Percentiles rank a stretch among this genome's conserved stretches.
These are phyloP conservation scores for Meyerozyma smithsonii DNA, from an alignment of 1,139 yeast genomes.

Conservation along the genomic window DNA sequence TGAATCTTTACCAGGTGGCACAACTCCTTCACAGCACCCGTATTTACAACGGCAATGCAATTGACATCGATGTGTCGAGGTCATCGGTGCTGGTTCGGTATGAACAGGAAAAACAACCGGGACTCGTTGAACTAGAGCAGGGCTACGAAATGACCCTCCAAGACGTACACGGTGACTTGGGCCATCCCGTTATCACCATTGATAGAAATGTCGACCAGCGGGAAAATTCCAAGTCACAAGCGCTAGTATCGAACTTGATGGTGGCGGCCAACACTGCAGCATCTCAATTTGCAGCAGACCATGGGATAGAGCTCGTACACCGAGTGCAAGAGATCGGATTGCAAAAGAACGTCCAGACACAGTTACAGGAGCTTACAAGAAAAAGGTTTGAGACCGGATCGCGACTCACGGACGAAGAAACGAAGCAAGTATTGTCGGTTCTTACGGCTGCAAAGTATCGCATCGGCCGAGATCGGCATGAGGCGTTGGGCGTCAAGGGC, in stretches of 20 bases:
- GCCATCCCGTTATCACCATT: slow-evolving; percentile 9
- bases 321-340: slow-evolving; percentile 32
- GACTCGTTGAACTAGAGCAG: slow-evolving; percentile 9
- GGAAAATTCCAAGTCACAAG: slow-evolving; percentile 36
- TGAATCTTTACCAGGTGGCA: slow-evolving; percentile 26
- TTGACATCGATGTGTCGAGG: slow-evolving; percentile 13
- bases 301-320: slow-evolving; percentile 56
- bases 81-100: slow-evolving; percentile 13
- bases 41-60: slow-evolving; percentile 17
- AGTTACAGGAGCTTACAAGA: slow-evolving; percentile 36
- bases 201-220: slow-evolving; percentile 15
- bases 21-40: slow-evolving; percentile 22
- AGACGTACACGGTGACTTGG: slow-evolving; percentile 11
- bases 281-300: slow-evolving; percentile 45
- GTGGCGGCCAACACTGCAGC: slow-evolving; percentile 64
- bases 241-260: slow-evolving; percentile 80
- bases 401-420: slow-evolving; percentile 15
- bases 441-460: slow-evolving; percentile 30
- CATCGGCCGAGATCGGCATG: slow-evolving; percentile 44
- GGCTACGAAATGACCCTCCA: slow-evolving; percentile 14
- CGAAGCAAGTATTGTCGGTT: slow-evolving; percentile 16
- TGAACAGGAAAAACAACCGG: slow-evolving; percentile 3
- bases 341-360: slow-evolving; percentile 24
- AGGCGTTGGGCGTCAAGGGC: slow-evolving; percentile 55
- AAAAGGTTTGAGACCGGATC: slow-evolving; percentile 16